Evolutionary conservation across 1,284 basidiomycete species (phyloP), one percentile per base, ranked within the genome.

Genomic region (Peniophora sp.): DNA sequence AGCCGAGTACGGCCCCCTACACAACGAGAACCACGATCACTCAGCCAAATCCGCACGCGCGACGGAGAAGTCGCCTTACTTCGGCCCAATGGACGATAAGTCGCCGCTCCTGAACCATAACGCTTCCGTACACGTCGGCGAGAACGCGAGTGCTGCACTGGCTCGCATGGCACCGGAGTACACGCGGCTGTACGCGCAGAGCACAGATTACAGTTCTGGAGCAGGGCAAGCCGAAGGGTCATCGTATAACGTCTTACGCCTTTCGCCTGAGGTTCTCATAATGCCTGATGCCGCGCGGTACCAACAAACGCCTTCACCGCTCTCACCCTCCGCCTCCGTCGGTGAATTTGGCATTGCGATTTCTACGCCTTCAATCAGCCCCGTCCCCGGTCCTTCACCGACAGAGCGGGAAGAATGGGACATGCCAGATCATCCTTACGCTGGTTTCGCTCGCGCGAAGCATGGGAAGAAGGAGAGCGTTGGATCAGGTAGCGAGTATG

Each of bases 321-420:
- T 63, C 3, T 65, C 63, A 2, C 63, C 58, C 16, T 64, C 63
- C 0, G 65, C 59, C 8, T 68, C 71, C 51, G 66, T 65, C 22
- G 71, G 39, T 2, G 43, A 45, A 3, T 49, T 86, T 8, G 86
- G 85, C 2, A 78, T 89, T 50, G 87, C 86, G 3, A 62, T 89
- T 19, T 79, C 80, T 3, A 82, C 84, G 0, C 77, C 84, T 2
- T 65, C 45, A 1, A 49, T 69, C 38, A 17, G n/a, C 16, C 38
- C 38, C 8, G n/a, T 20, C 16, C 2, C 61, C 65, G 2, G 73
- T 74, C 6, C 69, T 59, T 25, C 59, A 54, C 45, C 56, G 49
- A 11, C 50, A 53, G 20, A 57, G 19, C 52, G 54, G 25, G 60
- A 73, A 32, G 63, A 66, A 3, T 65, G 75, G 47, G 59, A 63